Evolutionary conservation across 805 yeast genomes (phyloP), one percentile per base, ranked within the genome.

Genomic region (Myxozyma kluyveri): DNA sequence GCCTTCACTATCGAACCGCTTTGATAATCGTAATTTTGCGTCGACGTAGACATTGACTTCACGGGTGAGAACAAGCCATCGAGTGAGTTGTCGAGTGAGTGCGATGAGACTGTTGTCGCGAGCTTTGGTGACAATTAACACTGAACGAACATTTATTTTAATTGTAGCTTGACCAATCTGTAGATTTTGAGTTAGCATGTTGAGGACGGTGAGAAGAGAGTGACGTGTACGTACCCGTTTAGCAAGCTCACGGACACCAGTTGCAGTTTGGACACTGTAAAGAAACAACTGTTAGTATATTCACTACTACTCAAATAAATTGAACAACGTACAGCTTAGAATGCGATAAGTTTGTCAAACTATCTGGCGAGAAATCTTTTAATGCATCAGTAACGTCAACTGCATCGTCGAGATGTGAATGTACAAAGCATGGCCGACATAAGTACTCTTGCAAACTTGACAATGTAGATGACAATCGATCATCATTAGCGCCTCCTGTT

Each of bases 101-200:
- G 80, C 82, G 4, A 86, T 81, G 47, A 89, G 70, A 4, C 88
- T 82, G 61, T 85, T 83, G 65, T 89, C 96, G 49, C 95, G 75
- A 1, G 95, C 93, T 67, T 88, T 88, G n/a, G 96, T 88, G 18
- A 89, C 89, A 12, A 88, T 80, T 81, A 88, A 76, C 18, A 88
- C 80, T 17, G 86, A 80, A 41, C 77, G 76, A 18, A 86, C 82
- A 49, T 84, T 83, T 19, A 88, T 68, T 61, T 82, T 82, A 24
- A 88, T 54, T 27, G 54, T 44, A 12, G 67, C 63, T 50, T 55
- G 52, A 21, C 67, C 67, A 36, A 56, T 57, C 42, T 53, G 26
- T 10, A n/a, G 33, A 9, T 9, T 9, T 29, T 17, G 18, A 19
- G 14, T 40, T 19, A 38, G 52, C 37, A 38, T 23, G 3, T 39